phyloP scores from a whole-genome alignment of 805 yeast species.

The Cyberlindnera petersonii region DNA sequence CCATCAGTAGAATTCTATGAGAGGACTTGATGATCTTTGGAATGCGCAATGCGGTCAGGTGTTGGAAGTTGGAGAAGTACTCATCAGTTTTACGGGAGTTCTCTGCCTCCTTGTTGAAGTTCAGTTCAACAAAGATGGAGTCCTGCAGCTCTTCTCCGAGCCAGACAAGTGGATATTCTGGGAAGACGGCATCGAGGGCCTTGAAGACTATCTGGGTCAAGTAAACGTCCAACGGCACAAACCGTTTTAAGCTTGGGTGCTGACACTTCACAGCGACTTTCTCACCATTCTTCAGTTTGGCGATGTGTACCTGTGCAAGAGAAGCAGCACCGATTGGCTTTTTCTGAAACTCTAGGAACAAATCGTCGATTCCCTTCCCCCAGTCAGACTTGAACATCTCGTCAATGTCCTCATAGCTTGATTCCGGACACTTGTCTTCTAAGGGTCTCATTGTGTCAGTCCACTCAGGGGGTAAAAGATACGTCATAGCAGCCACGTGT shows the following conservation, averaged over 20 bases:
- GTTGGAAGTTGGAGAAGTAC: constrained; percentile 55
- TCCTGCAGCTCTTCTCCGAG: constrained; percentile 87
- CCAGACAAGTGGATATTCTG: constrained; percentile 93
- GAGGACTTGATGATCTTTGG: constrained; percentile 69
- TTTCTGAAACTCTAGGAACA: constrained; percentile 62
- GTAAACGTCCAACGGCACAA: constrained; percentile 85
- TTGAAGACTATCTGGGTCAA: constrained; percentile 74
- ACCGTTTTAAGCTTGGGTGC: constrained; percentile 82
- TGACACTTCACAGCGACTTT: constrained; percentile 93
- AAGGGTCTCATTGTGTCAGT: constrained; percentile 89
- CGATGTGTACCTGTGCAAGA: constrained; percentile 91
- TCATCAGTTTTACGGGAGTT: constrained; percentile 70
- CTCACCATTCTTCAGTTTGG: constrained; percentile 53
- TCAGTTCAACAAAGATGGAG: constrained; percentile 86
- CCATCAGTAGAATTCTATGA: constrained; percentile 80
- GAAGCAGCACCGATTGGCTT: constrained; percentile 93
- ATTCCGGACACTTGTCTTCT: constrained; percentile 85
- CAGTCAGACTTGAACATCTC: constrained; percentile 66
- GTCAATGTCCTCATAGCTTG: constrained; percentile 65
- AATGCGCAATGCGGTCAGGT: constrained; percentile 70
- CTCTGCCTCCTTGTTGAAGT: constrained; percentile 80
- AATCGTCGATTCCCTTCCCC: constrained; percentile 53
- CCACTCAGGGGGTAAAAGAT: constrained; percentile 90
- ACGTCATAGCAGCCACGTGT: constrained; percentile 88
- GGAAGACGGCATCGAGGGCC: constrained; percentile 73